Base-by-base conservation (phyloP, 768 basidiomycete species). In the Zangia roseola region DNA sequence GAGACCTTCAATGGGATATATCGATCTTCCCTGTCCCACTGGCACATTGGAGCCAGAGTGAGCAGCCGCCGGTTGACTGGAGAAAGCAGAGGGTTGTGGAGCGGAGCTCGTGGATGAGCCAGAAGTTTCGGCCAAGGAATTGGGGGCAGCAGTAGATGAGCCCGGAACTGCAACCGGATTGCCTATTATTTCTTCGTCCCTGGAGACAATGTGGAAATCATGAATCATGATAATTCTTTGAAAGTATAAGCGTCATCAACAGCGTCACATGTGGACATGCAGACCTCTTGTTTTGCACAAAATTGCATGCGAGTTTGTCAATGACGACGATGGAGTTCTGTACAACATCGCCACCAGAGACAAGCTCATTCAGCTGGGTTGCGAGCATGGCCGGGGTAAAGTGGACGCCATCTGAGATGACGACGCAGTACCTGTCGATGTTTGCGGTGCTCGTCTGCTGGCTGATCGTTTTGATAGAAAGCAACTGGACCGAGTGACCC, bases 341-440 rank as follows among this genome's bases (percentile, higher is more conserved):
- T 31, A 70, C 68, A 28, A 97, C 73, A 1, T 71, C 61, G 6
- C 82, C 79, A 0, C 82, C 74, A 14, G 84, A 77, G 13, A 94
- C 83, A 55, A 91, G 70, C 7, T 73, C 53, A 60, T 97, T 97
- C 38, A 94, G 78, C 61, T 92, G 88, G 0, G 94, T 97, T 5
- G 94, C 91, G 28, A 98, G 76, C 97, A 99, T 97, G 21, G 89
- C 85, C 67, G 97, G 97, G 40, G 88, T 75, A 65, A 89, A 97
- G 56, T 88, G 71, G 17, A 76, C 74, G 34, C 95, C 94, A 69
- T 98, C 95, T 0, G 93, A 95, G 34, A 97, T 73, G 68, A 97
- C 91, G 51, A 95, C 77, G 52, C 92, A 79, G 68, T 80, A 83
- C 49, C 86, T 74, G 61, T 88, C 86, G 38, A 75, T 55, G 38